Conservation (phyloP, 73 alveolate genomes). For the Paramecium primaurelia region DNA sequence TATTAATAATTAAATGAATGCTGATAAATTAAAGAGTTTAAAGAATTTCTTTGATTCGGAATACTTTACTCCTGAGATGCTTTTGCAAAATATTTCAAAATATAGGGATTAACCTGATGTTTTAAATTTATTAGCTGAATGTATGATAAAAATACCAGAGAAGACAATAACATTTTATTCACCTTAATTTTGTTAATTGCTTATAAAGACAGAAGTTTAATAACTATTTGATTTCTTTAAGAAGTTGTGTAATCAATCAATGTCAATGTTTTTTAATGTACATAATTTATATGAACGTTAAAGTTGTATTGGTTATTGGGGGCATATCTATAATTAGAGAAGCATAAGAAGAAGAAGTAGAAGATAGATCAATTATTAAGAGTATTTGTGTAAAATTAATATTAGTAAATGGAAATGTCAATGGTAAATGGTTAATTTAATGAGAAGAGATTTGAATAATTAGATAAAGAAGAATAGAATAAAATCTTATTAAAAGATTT, state of each 20-base stretch:
- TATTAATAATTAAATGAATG: neutral
- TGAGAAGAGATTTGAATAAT: neutral
- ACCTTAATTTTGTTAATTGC: conserved; percentile 25
- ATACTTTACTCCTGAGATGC: conserved; percentile 39
- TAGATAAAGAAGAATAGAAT: neutral
- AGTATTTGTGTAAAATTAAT: neutral
- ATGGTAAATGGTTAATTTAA: conserved; percentile 10
- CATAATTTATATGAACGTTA: neutral
- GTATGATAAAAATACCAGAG: neutral
- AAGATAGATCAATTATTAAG: neutral
- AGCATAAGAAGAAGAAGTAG: neutral
- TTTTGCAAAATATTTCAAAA: neutral
- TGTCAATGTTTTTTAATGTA: conserved; percentile 26
- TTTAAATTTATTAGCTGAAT: neutral
- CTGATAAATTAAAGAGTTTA: neutral
- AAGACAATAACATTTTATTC: neutral
- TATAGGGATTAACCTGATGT: neutral
- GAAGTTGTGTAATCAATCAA: neutral
- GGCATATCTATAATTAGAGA: neutral
- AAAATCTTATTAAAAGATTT: neutral
- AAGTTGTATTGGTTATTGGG: neutral
- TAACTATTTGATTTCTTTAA: neutral
- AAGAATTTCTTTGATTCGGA: neutral
- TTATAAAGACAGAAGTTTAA: neutral
- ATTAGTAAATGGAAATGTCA: conserved; percentile 32